Evolutionary conservation across 495 filamentous ascomycete species (phyloP).

Genomic region (Cercophora scortea): DNA sequence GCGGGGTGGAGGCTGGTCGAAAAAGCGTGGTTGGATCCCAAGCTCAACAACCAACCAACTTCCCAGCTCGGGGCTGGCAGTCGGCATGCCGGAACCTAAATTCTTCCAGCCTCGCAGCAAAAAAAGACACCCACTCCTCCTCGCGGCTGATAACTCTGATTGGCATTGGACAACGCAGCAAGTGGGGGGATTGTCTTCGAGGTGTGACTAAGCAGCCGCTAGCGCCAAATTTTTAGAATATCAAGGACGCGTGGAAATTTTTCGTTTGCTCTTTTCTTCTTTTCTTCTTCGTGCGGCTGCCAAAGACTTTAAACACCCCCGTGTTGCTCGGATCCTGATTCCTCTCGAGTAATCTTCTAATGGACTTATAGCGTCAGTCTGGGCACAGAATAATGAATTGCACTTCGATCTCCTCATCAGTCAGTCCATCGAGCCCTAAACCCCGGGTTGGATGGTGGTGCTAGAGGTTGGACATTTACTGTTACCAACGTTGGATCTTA

Average conservation of each 20-base stretch:
- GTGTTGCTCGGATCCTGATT: constrained; percentile 38
- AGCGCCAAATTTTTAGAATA: constrained; percentile 6
- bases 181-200: neutral
- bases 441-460: constrained; percentile 37
- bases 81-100: too few relatives aligned
- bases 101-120: too few relatives aligned
- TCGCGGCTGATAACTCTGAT: too few relatives aligned
- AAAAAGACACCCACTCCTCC: too few relatives aligned
- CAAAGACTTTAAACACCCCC: constrained; percentile 34
- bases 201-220: constrained; percentile 7
- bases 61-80: too few relatives aligned
- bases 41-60: too few relatives aligned
- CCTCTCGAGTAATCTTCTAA: constrained; percentile 22
- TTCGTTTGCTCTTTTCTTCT: constrained; percentile 18
- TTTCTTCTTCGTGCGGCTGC: constrained; percentile 28
- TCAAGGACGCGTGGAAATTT: constrained; percentile 8
- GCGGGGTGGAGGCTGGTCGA: too few relatives aligned
- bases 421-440: constrained; percentile 30
- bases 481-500: neutral
- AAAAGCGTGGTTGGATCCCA: too few relatives aligned
- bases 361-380: constrained; percentile 40
- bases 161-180: neutral
- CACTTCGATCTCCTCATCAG: constrained; percentile 30
- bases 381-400: constrained; percentile 43
- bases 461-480: constrained; percentile 35